Base-by-base conservation (phyloP, 1,284 basidiomycete species). In the Exobasidium rhododendri region DNA sequence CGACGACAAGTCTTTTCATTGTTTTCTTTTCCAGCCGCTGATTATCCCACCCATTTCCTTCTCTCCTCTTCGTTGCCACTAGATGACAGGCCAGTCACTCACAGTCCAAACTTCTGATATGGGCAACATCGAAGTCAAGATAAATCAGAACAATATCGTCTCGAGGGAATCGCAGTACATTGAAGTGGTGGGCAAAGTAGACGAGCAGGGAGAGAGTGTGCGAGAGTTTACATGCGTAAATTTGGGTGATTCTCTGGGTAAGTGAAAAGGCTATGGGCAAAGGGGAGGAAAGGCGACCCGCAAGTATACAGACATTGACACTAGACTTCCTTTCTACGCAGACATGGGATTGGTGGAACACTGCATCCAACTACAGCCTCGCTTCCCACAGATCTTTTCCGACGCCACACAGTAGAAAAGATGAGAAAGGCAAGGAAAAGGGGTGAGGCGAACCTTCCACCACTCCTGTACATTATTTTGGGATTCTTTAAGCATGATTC, bases 131-230 rank as follows among this genome's bases (percentile, higher is more conserved):
- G 76, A 77, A 51, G 68, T 78, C 2, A 30, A 31, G 47, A 50
- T 50, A 14, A 13, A n/a, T 3, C 52, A 55, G 28, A 70, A 71
- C 46, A 66, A 66, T n/a, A 58, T 69, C 6, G 54, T 71, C 35
- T 7, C 7, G 40, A 13, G 35, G 7, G 62, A 63, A 2, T 66
- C 60, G 58, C 53, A 51, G 1, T 79, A 63, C 30, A 70, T 77
- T 26, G 75, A 78, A 45, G 68, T 78, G 3, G 70, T 74, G 29
- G 77, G 77, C n/a, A 77, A 74, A 50, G 77, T 78, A 1, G 59
- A 64, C 24, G 71, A 75, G 11, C 56, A 61, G n/a, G 66, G 67
- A 30, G 69, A 70, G 44, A 40, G 62, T 13, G 30, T 72, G 14
- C 61, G 67, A 13, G 71, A 73, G 46, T 71, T 71, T 32, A 65